Evolutionary conservation across 768 basidiomycete genomes (phyloP).

Genomic region (Stropharia rugosoannulata): DNA sequence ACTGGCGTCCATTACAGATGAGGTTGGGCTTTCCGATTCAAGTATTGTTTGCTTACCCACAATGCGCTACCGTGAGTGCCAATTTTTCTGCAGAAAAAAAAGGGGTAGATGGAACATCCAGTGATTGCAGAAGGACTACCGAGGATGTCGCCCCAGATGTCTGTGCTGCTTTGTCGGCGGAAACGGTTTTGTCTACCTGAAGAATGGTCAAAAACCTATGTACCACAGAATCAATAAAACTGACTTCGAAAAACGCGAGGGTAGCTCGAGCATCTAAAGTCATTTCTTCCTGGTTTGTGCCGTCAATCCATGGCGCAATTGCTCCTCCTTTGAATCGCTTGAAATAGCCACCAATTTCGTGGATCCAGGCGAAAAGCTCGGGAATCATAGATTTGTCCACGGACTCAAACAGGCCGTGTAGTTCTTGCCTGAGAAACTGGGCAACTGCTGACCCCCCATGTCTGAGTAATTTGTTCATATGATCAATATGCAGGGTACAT

Average conservation of each 20-base stretch:
- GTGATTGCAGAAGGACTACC: constrained; percentile 85
- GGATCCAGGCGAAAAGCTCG: constrained; percentile 74
- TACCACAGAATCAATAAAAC: constrained; percentile 14
- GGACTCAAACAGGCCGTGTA: constrained; percentile 83
- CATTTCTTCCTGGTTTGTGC: constrained; percentile 37
- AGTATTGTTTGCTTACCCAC: constrained; percentile 55
- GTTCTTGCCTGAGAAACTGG: constrained; percentile 79
- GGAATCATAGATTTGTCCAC: constrained; percentile 71
- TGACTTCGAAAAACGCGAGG: constrained; percentile 82
- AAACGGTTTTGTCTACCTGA: constrained; percentile 75
- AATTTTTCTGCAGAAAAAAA: constrained; percentile 81
- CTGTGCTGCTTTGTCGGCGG: constrained; percentile 66
- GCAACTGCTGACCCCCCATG: constrained; percentile 93
- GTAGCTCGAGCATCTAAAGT: constrained; percentile 87
- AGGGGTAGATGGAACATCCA: constrained; percentile 76
- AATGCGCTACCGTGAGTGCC: constrained; percentile 87
- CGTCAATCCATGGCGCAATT: constrained; percentile 64
- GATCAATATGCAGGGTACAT: not conserved
- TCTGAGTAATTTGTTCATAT: constrained; percentile 34
- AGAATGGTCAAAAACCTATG: constrained; percentile 5
- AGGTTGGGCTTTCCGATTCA: not conserved
- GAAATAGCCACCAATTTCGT: constrained; percentile 87
- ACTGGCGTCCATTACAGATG: constrained; percentile 36
- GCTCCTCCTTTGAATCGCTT: constrained; percentile 84
- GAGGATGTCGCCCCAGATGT: constrained; percentile 90